Conservation (phyloP, 2,329 filamentous ascomycete species). For the Curvularia sp. region DNA sequence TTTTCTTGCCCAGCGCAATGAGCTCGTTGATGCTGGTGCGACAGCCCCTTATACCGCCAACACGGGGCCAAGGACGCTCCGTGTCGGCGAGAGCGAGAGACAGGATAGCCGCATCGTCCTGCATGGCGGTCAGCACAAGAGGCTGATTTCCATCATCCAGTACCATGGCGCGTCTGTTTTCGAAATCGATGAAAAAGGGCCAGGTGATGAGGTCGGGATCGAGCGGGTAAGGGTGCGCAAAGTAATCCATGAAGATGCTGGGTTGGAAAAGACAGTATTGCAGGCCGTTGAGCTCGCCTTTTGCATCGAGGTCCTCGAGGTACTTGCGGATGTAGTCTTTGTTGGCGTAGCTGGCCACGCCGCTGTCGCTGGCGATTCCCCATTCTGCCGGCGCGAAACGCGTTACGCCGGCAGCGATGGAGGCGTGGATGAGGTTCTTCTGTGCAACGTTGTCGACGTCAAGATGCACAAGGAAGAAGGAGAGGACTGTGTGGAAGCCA, state of each 20-base stretch:
- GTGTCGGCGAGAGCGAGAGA: slow-evolving; percentile 36
- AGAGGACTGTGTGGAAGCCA: slow-evolving; percentile 61
- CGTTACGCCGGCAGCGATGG: slow-evolving; percentile 37
- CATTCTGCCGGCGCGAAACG: slow-evolving; percentile 46
- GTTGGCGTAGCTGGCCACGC: slow-evolving; percentile 59
- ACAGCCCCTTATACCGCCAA: slow-evolving; percentile 39
- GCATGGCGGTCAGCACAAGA: slow-evolving; percentile 37
- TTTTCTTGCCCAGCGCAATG: slow-evolving; percentile 37
- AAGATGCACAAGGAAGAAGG: slow-evolving; percentile 43
- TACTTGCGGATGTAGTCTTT: slow-evolving; percentile 62
- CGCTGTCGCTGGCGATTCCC: slow-evolving; percentile 35
- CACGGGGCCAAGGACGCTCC: slow-evolving; percentile 32
- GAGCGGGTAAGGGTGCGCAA: slow-evolving; percentile 59
- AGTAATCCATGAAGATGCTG: slow-evolving; percentile 63
- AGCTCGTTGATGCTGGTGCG: slow-evolving; percentile 39
- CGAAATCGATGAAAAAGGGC: slow-evolving; percentile 45
- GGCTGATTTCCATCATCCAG: slow-evolving; percentile 38
- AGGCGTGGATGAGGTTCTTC: slow-evolving; percentile 45
- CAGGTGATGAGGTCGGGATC: slow-evolving; percentile 54
- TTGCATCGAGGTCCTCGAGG: slow-evolving; percentile 56
- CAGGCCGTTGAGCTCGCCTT: slow-evolving; percentile 59
- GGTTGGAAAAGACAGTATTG: slow-evolving; percentile 66
- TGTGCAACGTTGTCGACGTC: slow-evolving; percentile 36
- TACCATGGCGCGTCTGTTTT: slow-evolving; percentile 38
- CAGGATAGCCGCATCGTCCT: slow-evolving; percentile 38